Conservation (phyloP, 2,329 filamentous ascomycete species). For the Sporothrix luriei region DNA sequence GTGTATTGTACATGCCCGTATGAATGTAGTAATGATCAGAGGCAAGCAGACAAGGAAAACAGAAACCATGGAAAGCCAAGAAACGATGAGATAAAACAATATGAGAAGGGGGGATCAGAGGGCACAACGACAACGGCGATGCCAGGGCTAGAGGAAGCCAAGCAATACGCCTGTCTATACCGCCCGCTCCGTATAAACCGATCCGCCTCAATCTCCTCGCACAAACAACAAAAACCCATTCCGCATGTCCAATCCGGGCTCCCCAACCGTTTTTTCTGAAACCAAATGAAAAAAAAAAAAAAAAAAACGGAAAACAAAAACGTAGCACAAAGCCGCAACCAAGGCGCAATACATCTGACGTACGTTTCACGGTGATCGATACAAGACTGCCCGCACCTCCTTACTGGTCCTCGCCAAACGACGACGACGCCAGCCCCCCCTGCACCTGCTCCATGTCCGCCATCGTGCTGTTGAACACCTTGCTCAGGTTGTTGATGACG, state of each 20-base stretch:
- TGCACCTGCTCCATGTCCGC: constrained; percentile 65
- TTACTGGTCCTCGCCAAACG: constrained; percentile 48
- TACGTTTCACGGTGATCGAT: neutral
- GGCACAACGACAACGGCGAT: neutral
- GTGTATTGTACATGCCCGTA: constrained; percentile 23
- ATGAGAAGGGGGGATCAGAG: neutral
- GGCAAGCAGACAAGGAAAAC: neutral
- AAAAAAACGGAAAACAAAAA: neutral
- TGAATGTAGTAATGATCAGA: neutral
- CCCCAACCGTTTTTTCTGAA: neutral
- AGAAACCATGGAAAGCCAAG: neutral
- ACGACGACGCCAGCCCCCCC: constrained; percentile 48
- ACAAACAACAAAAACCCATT: neutral
- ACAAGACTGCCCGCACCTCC: too few species aligned
- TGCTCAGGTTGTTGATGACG: constrained; percentile 60
- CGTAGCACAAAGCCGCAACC: neutral
- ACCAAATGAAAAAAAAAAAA: neutral
- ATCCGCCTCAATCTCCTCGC: neutral
- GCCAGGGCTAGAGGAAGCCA: neutral
- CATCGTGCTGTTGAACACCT: constrained; percentile 76
- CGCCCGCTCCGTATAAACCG: too few species aligned
- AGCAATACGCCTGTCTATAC: neutral
- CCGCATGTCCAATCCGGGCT: neutral
- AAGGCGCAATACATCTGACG: neutral
- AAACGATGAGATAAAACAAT: constrained; percentile 9